Evolutionary conservation across 495 filamentous ascomycete genomes (phyloP), one percentile per base, ranked within the genome.

Genomic region (Xylaria flabelliformis): DNA sequence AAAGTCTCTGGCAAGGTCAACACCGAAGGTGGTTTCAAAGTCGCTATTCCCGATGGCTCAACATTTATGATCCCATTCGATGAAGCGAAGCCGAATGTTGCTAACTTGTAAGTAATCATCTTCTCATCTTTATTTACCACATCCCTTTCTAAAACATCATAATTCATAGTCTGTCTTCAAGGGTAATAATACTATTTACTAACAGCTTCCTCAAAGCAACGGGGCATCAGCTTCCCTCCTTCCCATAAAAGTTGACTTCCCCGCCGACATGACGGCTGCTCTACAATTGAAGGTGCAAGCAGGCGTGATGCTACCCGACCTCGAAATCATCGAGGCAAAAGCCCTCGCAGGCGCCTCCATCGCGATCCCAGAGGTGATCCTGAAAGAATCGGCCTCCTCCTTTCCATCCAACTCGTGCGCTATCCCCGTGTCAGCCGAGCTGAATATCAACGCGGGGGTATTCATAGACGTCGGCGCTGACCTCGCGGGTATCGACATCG

Each of bases 11-110:
- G 69, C 53, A 70, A 74, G 51, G 64, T 80, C 53, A 56, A 73
- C 9, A 46, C 75, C 2, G 56, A 76, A 7, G 77, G 74, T 12
- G 80, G 78, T 0, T 81, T 81, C 74, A 72, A 81, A 42, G 73
- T 80, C 3, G 66, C 73, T 32, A 80, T 81, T 55, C 78, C 80
- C 2, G 74, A 80, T 55, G 74, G 73, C 21, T 74, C 80, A 9
- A 67, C 72, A n/a, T 79, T 75, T 21, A 77, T 71, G n/a, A 79
- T 79, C 3, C 64, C 71, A 3, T 53, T 79, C 4, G 72, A 79
- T 46, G 64, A 73, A 4, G 69, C 67, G 1, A 63, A 67, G 10
- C 51, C 44, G 7, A 75, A 77, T 46, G 64, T 58, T 15, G 77
- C 71, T 24, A 74, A 73, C 2, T 79, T 79, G 77, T 79, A 67